Conservation (phyloP, 108 stramenopile species). For the Phaeodactylum tricornutum region DNA sequence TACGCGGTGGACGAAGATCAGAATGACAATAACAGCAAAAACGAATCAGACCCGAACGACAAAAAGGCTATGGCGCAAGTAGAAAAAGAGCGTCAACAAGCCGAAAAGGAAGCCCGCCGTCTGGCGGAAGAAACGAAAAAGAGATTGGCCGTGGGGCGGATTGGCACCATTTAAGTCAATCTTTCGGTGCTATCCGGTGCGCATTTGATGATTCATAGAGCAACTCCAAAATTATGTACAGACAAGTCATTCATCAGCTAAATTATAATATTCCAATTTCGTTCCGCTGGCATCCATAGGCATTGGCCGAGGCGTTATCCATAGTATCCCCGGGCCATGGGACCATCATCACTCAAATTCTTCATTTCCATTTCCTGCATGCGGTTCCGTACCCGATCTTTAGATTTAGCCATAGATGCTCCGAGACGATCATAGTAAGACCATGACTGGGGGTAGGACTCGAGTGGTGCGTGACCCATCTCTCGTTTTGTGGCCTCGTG, state of each 20-base stretch:
- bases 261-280: too few relatives aligned
- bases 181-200: too few relatives aligned
- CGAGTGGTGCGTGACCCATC: constrained; percentile 62
- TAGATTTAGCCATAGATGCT: constrained; percentile 31
- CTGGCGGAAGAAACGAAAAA: constrained; percentile 6
- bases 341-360: constrained; percentile 24
- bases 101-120: not conserved
- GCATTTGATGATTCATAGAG: too few relatives aligned
- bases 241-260: too few relatives aligned
- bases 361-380: constrained; percentile 59
- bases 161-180: constrained; percentile 2
- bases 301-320: constrained; percentile 15
- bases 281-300: too few relatives aligned
- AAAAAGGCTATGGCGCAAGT: too few relatives aligned
- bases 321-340: constrained; percentile 34
- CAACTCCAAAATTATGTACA: too few relatives aligned
- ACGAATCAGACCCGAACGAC: too few relatives aligned
- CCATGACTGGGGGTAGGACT: constrained; percentile 62
- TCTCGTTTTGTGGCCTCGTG: constrained; percentile 53
- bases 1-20: too few relatives aligned
- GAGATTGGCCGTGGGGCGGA: constrained; percentile 1
- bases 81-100: not conserved
- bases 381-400: constrained; percentile 29
- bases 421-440: constrained; percentile 55
- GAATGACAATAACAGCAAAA: too few relatives aligned